phyloP scores from a whole-genome alignment of 73 alveolate genomes.

The Breviolum minutum region DNA sequence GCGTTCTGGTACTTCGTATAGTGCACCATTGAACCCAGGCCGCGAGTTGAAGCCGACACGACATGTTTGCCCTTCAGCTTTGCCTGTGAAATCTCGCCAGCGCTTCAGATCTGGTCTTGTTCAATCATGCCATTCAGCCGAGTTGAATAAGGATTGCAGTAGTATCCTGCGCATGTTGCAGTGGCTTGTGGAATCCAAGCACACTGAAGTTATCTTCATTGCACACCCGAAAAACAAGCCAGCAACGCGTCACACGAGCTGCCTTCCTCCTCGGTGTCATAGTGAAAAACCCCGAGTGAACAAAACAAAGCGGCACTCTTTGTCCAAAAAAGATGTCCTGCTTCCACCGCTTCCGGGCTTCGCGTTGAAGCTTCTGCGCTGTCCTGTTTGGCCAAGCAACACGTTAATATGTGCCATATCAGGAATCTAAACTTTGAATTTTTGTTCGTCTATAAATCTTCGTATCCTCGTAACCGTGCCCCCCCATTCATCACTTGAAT shows the following conservation, averaged over 20 bases:
- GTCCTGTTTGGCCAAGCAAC: not conserved
- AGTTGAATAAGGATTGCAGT: constrained; percentile 38
- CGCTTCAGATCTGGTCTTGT: not conserved
- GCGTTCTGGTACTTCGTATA: no score
- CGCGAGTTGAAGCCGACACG: no score
- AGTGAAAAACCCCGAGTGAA: not conserved
- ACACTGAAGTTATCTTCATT: not conserved
- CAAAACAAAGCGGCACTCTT: not conserved
- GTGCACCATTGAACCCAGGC: no score
- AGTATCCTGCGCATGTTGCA: not conserved
- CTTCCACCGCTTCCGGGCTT: constrained; percentile 33
- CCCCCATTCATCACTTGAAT: no score
- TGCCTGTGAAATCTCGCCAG: not conserved
- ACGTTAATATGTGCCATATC: no score
- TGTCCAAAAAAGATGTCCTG: not conserved
- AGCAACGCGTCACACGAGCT: constrained; percentile 15
- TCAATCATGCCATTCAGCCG: not conserved
- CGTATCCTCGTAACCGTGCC: no score
- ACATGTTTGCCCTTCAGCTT: not conserved
- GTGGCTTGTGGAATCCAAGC: not conserved
- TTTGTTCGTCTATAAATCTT: no score
- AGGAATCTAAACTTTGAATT: no score
- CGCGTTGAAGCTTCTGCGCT: constrained; percentile 38
- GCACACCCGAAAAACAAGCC: not conserved
- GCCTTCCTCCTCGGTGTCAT: constrained; percentile 29